These are phyloP conservation scores for Apiotrichum gracile DNA, from an alignment of 1,284 basidiomycete species.

Conservation along the genomic window DNA sequence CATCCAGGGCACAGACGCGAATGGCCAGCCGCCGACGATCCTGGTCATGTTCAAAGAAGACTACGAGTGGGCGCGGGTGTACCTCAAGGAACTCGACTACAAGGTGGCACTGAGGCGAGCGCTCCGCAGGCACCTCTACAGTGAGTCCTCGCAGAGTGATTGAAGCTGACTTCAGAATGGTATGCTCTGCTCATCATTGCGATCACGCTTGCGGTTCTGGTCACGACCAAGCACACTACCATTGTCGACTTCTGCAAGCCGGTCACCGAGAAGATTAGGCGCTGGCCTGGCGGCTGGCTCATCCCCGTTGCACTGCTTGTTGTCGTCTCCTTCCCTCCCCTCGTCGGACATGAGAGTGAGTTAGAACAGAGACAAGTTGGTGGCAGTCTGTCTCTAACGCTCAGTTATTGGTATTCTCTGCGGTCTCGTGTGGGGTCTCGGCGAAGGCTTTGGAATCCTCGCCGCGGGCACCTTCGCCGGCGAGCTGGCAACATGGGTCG, in stretches of 20 bases:
- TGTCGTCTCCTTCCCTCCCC: conserved; percentile 34
- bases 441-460: conserved; percentile 39
- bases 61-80: conserved; percentile 19
- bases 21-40: conserved; percentile 3
- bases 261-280: conserved; percentile 25
- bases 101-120: conserved; percentile 17
- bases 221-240: conserved; percentile 34
- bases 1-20: neutral
- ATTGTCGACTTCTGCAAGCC: conserved; percentile 36
- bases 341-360: conserved; percentile 41
- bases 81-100: conserved; percentile 30
- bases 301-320: conserved; percentile 35
- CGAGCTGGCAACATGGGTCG: conserved; percentile 40
- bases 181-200: conserved; percentile 33
- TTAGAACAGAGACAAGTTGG: neutral
- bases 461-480: conserved; percentile 43
- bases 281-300: conserved; percentile 40
- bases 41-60: conserved; percentile 22
- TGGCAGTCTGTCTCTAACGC: neutral
- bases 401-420: conserved; percentile 38
- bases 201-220: conserved; percentile 29
- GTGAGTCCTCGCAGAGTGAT: conserved; percentile 16
- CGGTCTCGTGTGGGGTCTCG: conserved; percentile 39
- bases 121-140: conserved; percentile 25
- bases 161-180: conserved; percentile 31